These are phyloP conservation scores for Aspergillus sclerotiicarbonarius DNA, from an alignment of 495 filamentous ascomycete species.

Conservation along the genomic window DNA sequence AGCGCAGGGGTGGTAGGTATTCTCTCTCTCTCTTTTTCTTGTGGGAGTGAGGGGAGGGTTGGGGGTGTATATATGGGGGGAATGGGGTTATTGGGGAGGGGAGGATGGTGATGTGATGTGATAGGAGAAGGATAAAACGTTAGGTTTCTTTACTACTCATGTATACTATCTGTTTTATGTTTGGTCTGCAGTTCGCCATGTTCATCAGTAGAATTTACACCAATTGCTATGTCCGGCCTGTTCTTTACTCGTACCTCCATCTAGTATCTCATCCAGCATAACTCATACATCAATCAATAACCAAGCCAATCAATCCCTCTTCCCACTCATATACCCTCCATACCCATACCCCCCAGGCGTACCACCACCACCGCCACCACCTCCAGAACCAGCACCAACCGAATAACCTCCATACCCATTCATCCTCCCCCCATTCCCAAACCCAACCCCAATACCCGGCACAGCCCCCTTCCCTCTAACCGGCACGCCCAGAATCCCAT, in stretches of 20 bases:
- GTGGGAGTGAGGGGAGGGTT: neutral
- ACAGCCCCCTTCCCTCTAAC: constrained; percentile 28
- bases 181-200: constrained; percentile 4
- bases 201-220: neutral
- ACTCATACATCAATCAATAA: neutral
- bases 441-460: constrained; percentile 38
- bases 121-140: neutral
- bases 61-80: constrained; percentile 13
- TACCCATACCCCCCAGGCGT: constrained; percentile 42
- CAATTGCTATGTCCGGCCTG: neutral
- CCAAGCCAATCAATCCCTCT: constrained; percentile 48
- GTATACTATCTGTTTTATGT: constrained; percentile 1
- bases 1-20: constrained; percentile 45
- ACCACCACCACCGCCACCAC: constrained; percentile 25
- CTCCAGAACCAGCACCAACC: constrained; percentile 1
- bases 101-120: neutral
- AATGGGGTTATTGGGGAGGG: neutral
- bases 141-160: neutral
- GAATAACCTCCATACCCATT: constrained; percentile 54
- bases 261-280: neutral
- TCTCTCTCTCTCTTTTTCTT: too few relatives aligned
- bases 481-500: constrained; percentile 46
- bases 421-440: constrained; percentile 44
- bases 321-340: constrained; percentile 46
- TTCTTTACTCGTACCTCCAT: neutral